Conservation (phyloP, 148 eudicot species). For the Rhododendron molle region DNA sequence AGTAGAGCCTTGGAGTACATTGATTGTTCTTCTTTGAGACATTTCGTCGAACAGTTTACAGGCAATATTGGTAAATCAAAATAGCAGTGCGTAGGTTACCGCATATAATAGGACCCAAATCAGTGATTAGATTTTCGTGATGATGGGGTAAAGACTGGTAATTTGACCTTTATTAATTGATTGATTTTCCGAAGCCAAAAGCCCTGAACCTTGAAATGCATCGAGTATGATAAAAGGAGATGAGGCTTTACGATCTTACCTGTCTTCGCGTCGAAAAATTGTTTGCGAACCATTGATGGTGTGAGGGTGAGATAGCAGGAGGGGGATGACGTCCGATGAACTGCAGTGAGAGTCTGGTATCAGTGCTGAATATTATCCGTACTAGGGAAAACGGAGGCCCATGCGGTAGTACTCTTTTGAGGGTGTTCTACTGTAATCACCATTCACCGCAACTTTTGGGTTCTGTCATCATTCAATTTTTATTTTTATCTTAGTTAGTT, state of each 20-base stretch:
- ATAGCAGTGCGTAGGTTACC: too few species aligned
- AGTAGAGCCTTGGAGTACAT: not conserved
- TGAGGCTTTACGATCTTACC: constrained; percentile 21
- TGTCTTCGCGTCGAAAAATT: constrained; percentile 29
- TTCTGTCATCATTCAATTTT: too few species aligned
- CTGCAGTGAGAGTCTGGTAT: not conserved
- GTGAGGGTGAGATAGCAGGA: not conserved
- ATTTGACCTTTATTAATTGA: not conserved
- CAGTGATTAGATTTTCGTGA: not conserved
- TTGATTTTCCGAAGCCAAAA: not conserved
- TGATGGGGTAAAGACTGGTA: not conserved
- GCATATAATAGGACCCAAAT: not conserved
- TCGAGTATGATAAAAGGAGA: not conserved
- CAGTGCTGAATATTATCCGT: not conserved
- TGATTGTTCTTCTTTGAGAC: constrained; percentile 11
- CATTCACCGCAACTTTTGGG: too few species aligned
- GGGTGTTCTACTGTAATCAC: too few species aligned
- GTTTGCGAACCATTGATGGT: constrained; percentile 53
- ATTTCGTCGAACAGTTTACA: constrained; percentile 41
- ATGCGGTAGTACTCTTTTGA: too few species aligned
- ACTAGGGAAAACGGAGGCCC: too few species aligned
- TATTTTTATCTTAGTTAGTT: too few species aligned
- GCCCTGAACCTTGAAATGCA: not conserved
- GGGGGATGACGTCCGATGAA: not conserved
- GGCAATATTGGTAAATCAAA: constrained; percentile 8